A percentile compares a stretch with the other conserved stretches of the same genome.
Conservation (phyloP, 148 eudicot species). For the Nepenthes gracilis region DNA sequence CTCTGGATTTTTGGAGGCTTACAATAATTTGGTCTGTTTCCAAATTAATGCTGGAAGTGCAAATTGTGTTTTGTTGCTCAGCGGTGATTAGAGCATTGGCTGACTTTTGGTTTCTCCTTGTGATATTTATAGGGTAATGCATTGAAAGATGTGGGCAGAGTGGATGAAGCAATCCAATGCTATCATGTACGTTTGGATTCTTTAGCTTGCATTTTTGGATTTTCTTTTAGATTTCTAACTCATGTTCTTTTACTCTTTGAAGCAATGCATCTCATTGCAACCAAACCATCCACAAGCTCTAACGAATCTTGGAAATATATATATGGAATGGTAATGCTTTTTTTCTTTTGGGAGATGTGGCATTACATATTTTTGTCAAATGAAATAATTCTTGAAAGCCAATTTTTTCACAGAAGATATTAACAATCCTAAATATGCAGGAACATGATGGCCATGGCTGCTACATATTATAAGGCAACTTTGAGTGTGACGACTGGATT, state of each 20-base stretch:
- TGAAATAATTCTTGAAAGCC: neutral
- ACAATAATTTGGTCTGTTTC: constrained; percentile 72
- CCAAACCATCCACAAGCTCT: constrained; percentile 95
- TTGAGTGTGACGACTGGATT: constrained; percentile 82
- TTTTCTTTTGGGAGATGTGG: neutral
- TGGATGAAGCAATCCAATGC: constrained; percentile 83
- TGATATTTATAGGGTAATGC: constrained; percentile 62
- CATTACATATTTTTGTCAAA: neutral
- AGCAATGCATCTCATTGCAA: constrained; percentile 89
- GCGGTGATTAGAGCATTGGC: neutral
- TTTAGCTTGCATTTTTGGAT: neutral
- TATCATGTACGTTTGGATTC: constrained; percentile 50
- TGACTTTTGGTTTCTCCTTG: constrained; percentile 4
- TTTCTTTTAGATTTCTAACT: constrained; percentile 5
- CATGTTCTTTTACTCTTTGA: constrained; percentile 10
- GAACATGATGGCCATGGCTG: constrained; percentile 86
- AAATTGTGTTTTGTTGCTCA: neutral
- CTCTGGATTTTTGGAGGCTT: constrained; percentile 85
- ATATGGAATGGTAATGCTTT: constrained; percentile 75
- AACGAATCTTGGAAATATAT: constrained; percentile 92
- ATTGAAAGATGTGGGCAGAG: constrained; percentile 81
- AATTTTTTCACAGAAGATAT: neutral
- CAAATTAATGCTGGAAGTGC: neutral
- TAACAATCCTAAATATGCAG: constrained; percentile 22
- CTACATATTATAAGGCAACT: constrained; percentile 83